Evolutionary conservation across 2,329 filamentous ascomycete species (phyloP), one percentile per base, ranked within the genome.

Genomic region (Pyrenophora tritici-repentis): DNA sequence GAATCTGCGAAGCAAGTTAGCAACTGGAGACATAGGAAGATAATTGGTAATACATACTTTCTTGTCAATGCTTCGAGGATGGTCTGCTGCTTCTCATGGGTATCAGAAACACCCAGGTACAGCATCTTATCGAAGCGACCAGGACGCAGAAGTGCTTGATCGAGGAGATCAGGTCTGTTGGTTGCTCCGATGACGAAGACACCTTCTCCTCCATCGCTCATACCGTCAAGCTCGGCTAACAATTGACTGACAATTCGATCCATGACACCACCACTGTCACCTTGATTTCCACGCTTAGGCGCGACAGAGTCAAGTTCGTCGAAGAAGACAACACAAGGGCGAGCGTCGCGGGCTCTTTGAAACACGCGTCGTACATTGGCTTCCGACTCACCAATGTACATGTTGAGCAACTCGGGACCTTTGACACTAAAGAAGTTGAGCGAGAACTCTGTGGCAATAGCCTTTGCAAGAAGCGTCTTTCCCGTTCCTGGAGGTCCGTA

Each of bases 51-150:
- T 32, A 83, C 87, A 66, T 81, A 92, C 89, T 97, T 99, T 67
- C 94, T 83, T 1, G 94, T 97, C 69, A 99, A 78, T 1, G 94
- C 94, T 73, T 97, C 91, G 68, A 99, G 78, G 58, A 99, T 97
- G 17, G 87, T 97, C 56, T 90, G 84, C 76, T 99, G 94, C 78
- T 97, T 97, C 14, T 96, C 90, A 66, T 97, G 93, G 3, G 92
- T 97, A 74, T 99, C 94, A 6, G 91, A 95, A 7, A 99, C 91
- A 31, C 94, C 94, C 10, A 99, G 81, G 68, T 97, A 99, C 24
- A 99, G 83, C 92, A 97, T 96, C 79, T 97, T 97, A 72, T 99
- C 94, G 73, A 99, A 97, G 53, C 93, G 83, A 2, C 93, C 93
- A 1, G 93, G 94, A 46, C 93, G 85, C 37, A 97, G 79, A 50